These are phyloP conservation scores for Planoprotostelium fungivorum DNA, from an alignment of 78 protist species.

Conservation along the genomic window DNA sequence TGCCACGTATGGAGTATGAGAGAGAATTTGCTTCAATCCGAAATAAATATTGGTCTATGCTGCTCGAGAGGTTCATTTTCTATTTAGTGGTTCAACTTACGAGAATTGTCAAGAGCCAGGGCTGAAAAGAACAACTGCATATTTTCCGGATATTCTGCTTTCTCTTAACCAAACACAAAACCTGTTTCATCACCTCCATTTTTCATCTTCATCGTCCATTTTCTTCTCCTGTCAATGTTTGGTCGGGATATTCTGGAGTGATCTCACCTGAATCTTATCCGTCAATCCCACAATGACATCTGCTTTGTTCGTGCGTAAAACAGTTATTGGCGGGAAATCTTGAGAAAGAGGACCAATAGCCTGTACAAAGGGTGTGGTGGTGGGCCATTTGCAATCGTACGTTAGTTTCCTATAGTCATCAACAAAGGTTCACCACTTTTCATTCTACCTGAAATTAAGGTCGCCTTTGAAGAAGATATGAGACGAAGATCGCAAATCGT, in stretches of 20 bases:
- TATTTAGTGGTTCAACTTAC: no score
- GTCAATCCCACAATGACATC: neutral
- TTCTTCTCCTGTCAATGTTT: neutral
- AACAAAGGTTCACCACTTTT: neutral
- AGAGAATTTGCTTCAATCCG: no score
- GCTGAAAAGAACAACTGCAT: neutral
- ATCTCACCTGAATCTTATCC: neutral
- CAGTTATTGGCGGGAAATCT: neutral
- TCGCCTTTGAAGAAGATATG: neutral
- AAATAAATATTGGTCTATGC: no score
- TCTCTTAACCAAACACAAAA: no score
- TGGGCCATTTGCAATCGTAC: neutral
- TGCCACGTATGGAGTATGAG: no score
- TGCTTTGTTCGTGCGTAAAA: neutral
- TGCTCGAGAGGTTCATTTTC: no score
- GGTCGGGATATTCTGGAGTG: no score
- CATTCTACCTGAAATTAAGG: neutral
- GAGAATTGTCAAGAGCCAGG: no score
- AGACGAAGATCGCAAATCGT: neutral
- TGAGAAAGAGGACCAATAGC: neutral
- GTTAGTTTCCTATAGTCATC: neutral
- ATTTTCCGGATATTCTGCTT: neutral
- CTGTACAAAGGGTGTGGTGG: neutral
- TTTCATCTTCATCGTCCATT: neutral
- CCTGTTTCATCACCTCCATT: no score